Evolutionary conservation across 1,139 yeast genomes (phyloP).

Genomic region (Yamadazyma atmosphaerica): DNA sequence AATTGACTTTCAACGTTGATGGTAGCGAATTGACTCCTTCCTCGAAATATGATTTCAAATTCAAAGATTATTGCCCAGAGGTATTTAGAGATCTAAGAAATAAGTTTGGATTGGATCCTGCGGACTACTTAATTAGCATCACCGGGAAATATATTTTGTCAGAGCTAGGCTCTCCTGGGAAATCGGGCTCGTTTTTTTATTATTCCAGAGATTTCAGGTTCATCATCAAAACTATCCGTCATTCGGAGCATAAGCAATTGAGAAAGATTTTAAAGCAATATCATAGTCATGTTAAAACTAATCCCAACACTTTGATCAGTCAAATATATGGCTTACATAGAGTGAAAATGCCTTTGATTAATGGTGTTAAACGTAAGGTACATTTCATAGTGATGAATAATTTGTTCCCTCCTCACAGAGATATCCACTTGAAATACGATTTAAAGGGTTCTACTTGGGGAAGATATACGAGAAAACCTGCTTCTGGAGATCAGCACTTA

Average conservation of each 20-base stretch:
- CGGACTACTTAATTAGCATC: constrained; percentile 88
- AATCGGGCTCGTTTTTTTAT: constrained; percentile 94
- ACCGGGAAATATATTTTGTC: constrained; percentile 91
- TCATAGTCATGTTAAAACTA: constrained; percentile 73
- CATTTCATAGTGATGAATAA: constrained; percentile 97
- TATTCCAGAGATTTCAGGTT: constrained; percentile 91
- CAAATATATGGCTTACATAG: constrained; percentile 96
- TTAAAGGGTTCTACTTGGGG: constrained; percentile 94
- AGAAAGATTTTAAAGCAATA: constrained; percentile 75
- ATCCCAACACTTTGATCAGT: constrained; percentile 86
- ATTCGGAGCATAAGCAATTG: constrained; percentile 84
- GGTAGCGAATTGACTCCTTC: constrained; percentile 92
- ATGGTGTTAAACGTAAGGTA: constrained; percentile 64
- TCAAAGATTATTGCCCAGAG: constrained; percentile 94
- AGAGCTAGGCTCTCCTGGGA: constrained; percentile 95
- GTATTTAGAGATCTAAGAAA: constrained; percentile 85
- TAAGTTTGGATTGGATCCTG: constrained; percentile 86
- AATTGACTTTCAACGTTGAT: constrained; percentile 80
- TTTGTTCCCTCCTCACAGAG: constrained; percentile 91
- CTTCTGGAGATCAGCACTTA: constrained; percentile 38
- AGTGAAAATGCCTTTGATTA: constrained; percentile 75
- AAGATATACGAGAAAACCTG: constrained; percentile 50
- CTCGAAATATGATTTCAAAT: constrained; percentile 92
- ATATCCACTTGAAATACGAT: constrained; percentile 83
- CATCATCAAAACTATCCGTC: constrained; percentile 94